A percentile compares a stretch with the other conserved stretches of the same genome.
phyloP scores from a whole-genome alignment of 441 rosid genomes.

The Gossypium davidsonii region DNA sequence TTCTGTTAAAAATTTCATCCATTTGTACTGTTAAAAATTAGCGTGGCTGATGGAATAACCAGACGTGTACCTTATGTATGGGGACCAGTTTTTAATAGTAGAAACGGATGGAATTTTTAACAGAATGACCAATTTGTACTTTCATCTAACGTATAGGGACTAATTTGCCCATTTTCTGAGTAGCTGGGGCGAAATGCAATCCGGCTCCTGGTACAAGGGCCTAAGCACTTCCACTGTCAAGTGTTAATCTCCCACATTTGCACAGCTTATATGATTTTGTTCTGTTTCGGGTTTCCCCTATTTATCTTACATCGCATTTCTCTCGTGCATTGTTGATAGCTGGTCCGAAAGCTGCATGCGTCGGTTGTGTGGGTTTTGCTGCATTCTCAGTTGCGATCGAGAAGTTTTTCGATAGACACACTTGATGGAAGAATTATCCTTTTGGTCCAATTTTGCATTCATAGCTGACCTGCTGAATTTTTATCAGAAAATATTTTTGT shows the following conservation, averaged over 20 bases:
- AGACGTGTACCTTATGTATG: too few relatives aligned
- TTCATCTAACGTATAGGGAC: too few relatives aligned
- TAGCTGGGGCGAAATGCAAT: too few relatives aligned
- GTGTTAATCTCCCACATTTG: not conserved
- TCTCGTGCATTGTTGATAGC: conserved; percentile 30
- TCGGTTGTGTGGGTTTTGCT: conserved; percentile 91
- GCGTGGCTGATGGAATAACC: too few relatives aligned
- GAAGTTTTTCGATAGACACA: conserved; percentile 80
- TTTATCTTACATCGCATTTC: conserved; percentile 9
- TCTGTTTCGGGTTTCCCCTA: not conserved
- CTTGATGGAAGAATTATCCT: conserved; percentile 22
- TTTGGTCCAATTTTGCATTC: not conserved
- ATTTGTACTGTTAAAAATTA: too few relatives aligned
- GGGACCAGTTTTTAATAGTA: too few relatives aligned
- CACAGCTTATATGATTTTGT: not conserved
- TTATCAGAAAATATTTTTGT: not conserved
- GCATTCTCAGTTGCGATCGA: conserved; percentile 85
- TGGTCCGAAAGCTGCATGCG: conserved; percentile 86
- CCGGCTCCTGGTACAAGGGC: too few relatives aligned
- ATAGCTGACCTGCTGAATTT: not conserved
- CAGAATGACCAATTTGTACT: too few relatives aligned
- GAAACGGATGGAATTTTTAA: too few relatives aligned
- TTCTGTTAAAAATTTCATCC: too few relatives aligned
- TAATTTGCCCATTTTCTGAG: too few relatives aligned
- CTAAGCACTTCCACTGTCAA: not conserved